These are phyloP conservation scores for Tricholoma terreum DNA, from an alignment of 768 basidiomycete genomes.

Conservation along the genomic window DNA sequence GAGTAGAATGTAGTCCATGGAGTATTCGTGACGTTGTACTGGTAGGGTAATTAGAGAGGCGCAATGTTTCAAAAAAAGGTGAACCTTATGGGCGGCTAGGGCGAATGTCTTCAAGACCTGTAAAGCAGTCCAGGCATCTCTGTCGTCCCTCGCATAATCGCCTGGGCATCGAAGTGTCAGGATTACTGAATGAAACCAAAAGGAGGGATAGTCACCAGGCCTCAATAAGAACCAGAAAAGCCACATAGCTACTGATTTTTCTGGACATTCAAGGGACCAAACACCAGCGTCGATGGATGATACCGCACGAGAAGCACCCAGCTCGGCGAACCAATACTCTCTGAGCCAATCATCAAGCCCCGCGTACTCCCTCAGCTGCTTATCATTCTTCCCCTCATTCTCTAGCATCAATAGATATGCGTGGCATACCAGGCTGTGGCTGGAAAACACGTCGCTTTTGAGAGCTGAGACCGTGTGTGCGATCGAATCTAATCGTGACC, in stretches of 20 bases:
- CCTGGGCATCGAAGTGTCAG: conserved; percentile 30
- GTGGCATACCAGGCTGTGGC: conserved; percentile 57
- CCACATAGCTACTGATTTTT: conserved; percentile 70
- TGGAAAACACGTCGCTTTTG: conserved; percentile 17
- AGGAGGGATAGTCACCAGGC: conserved; percentile 43
- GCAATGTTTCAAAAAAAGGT: conserved; percentile 1
- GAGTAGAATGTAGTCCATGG: conserved; percentile 60
- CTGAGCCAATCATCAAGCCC: conserved; percentile 60
- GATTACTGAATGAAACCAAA: not conserved
- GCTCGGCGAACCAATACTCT: conserved; percentile 61
- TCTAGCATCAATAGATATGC: conserved; percentile 80
- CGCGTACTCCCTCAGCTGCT: conserved; percentile 69
- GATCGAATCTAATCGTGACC: conserved; percentile 38
- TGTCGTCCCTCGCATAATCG: conserved; percentile 41
- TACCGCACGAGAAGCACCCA: conserved; percentile 53
- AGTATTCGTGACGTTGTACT: conserved; percentile 62
- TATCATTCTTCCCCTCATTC: conserved; percentile 70
- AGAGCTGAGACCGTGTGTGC: conserved; percentile 18
- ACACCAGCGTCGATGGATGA: conserved; percentile 36
- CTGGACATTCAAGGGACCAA: conserved; percentile 57
- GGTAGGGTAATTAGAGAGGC: conserved; percentile 4
- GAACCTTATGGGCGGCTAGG: conserved; percentile 60
- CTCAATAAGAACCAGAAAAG: conserved; percentile 70
- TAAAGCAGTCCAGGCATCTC: conserved; percentile 41
- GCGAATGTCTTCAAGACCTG: conserved; percentile 59